phyloP scores from a whole-genome alignment of 2,329 filamentous ascomycete genomes.

The Ophiosphaerella narmari region DNA sequence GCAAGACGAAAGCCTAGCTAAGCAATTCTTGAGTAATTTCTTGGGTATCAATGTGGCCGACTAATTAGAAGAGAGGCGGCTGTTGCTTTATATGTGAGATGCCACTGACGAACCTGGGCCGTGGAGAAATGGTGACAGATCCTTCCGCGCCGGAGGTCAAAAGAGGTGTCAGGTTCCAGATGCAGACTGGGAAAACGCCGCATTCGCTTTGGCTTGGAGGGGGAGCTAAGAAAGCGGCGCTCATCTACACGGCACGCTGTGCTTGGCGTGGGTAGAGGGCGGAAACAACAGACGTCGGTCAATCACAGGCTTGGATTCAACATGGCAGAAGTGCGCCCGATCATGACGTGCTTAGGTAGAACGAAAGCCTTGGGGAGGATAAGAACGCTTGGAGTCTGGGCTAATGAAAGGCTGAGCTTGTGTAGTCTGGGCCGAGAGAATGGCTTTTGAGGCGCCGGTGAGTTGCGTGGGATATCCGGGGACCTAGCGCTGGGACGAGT shows the following conservation, averaged over 20 bases:
- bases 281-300: constrained; percentile 13
- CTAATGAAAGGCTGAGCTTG: constrained; percentile 31
- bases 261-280: constrained; percentile 26
- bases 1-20: neutral
- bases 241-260: constrained; percentile 15
- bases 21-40: neutral
- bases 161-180: constrained; percentile 23
- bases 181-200: constrained; percentile 20
- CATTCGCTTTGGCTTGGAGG: constrained; percentile 19
- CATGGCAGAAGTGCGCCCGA: constrained; percentile 16
- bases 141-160: constrained; percentile 7
- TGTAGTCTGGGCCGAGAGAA: constrained; percentile 32
- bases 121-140: constrained; percentile 11
- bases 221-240: constrained; percentile 15
- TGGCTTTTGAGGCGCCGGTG: constrained; percentile 22
- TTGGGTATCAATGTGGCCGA: too few relatives aligned
- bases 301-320: constrained; percentile 20
- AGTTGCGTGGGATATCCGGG: constrained; percentile 11
- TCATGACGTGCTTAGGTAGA: constrained; percentile 26
- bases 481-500: neutral
- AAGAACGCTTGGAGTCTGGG: constrained; percentile 27
- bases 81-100: constrained; percentile 4
- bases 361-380: constrained; percentile 19
- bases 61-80: too few relatives aligned
- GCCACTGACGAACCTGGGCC: neutral